phyloP scores from a whole-genome alignment of 1,139 yeast genomes.

The Geotrichum macrosporum region DNA sequence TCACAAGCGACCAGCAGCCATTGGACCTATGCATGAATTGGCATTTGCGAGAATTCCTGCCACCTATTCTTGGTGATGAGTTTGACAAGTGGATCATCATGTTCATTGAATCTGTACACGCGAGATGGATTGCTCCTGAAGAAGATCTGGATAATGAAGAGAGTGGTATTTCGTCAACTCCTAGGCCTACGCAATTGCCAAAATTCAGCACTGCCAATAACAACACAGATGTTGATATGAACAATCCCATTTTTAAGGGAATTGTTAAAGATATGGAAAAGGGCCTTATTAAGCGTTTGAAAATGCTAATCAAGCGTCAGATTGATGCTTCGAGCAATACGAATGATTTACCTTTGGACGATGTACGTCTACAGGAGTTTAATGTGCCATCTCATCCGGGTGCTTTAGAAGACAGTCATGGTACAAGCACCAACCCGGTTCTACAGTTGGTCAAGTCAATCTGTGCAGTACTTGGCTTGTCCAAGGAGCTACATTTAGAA shows the following conservation, averaged over 20 bases:
- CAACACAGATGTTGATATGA: slow-evolving; percentile 25
- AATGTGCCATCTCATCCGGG: slow-evolving; percentile 14
- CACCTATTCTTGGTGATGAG: slow-evolving; percentile 69
- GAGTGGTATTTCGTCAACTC: slow-evolving; percentile 18
- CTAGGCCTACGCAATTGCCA: slow-evolving; percentile 19
- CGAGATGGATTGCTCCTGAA: slow-evolving; percentile 45
- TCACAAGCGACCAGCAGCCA: slow-evolving; percentile 49
- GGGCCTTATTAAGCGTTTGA: slow-evolving; percentile 63
- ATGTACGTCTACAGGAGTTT: slow-evolving; percentile 48
- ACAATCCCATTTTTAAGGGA: slow-evolving; percentile 28
- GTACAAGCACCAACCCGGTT: slow-evolving; percentile 51
- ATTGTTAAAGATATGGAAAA: slow-evolving; percentile 50
- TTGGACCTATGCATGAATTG: slow-evolving; percentile 64
- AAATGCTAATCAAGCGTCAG: slow-evolving; percentile 62
- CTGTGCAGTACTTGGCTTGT: slow-evolving; percentile 67
- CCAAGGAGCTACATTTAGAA: slow-evolving; percentile 62
- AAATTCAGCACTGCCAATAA: slow-evolving; percentile 13
- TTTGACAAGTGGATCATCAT: slow-evolving; percentile 84
- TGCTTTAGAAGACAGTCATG: slow-evolving; percentile 26
- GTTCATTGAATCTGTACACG: slow-evolving; percentile 66
- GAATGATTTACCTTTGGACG: slow-evolving; percentile 58
- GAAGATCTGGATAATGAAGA: slow-evolving; percentile 36
- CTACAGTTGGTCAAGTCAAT: slow-evolving; percentile 73
- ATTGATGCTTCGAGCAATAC: slow-evolving; percentile 69
- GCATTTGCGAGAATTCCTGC: slow-evolving; percentile 76